These are phyloP conservation scores for Phytophthora pseudosyringae DNA, from an alignment of 352 stramenopile species.

Conservation along the genomic window DNA sequence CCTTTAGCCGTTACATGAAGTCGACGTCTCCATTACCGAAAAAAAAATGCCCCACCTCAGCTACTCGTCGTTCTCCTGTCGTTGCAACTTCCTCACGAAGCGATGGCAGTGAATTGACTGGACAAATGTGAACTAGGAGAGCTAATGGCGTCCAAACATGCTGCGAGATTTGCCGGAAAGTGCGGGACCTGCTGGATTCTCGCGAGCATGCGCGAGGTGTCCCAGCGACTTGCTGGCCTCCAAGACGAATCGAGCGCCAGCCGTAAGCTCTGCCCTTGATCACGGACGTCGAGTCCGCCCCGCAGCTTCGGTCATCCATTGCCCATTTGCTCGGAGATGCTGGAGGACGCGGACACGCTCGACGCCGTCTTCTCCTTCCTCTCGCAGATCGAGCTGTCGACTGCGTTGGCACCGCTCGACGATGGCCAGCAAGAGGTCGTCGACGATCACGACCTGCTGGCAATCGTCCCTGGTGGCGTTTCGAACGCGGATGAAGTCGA, in stretches of 20 bases:
- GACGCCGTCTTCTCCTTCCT: constrained; percentile 27
- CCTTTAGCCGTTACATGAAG: too few species aligned
- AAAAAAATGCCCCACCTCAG: constrained; percentile 1
- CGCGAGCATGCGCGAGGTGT: neutral
- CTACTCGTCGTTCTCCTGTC: too few species aligned
- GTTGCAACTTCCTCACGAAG: too few species aligned
- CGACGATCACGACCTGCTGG: neutral
- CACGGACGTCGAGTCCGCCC: neutral
- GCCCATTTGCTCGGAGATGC: neutral
- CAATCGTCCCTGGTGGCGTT: neutral
- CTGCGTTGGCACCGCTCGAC: constrained; percentile 2
- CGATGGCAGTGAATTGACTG: too few species aligned
- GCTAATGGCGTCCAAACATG: neutral
- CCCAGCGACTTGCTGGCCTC: constrained; percentile 1
- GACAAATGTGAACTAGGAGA: too few species aligned
- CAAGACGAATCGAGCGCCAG: constrained; percentile 10
- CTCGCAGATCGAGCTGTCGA: constrained; percentile 25
- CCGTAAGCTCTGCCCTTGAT: constrained; percentile 8
- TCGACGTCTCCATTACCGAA: too few species aligned
- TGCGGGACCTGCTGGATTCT: constrained; percentile 21
- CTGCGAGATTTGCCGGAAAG: constrained; percentile 10
- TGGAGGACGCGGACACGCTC: constrained; percentile 17
- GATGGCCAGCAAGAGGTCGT: neutral
- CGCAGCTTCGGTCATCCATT: constrained; percentile 10
- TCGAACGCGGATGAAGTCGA: neutral